Evolutionary conservation across 2,329 filamentous ascomycete genomes (phyloP).

Genomic region (Aspergillus latus): DNA sequence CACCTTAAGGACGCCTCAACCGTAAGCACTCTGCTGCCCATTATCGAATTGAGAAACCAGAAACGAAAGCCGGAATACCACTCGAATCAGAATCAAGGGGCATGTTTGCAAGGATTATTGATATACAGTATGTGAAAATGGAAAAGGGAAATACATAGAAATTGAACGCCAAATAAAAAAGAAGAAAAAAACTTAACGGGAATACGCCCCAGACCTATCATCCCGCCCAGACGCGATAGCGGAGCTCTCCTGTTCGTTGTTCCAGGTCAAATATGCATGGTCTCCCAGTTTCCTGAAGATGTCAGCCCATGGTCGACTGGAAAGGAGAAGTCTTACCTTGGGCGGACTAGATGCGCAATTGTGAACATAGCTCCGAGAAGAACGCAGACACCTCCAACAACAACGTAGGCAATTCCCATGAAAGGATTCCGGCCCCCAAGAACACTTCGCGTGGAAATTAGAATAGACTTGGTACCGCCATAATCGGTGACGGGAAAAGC

Average conservation of each 20-base stretch:
- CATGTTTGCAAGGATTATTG: conserved; percentile 7
- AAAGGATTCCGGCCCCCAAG: conserved; percentile 96
- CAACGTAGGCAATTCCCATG: conserved; percentile 92
- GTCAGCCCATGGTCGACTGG: not conserved
- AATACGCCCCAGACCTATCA: conserved; percentile 42
- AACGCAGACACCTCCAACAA: conserved; percentile 90
- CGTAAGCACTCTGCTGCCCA: conserved; percentile 10
- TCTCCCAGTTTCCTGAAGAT: conserved; percentile 82
- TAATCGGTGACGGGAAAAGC: conserved; percentile 79
- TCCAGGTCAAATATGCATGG: conserved; percentile 97
- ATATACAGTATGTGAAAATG: conserved; percentile 13
- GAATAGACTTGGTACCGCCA: conserved; percentile 82
- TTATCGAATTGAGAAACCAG: not conserved
- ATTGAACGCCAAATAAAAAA: not conserved
- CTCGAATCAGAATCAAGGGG: not conserved
- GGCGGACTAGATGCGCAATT: conserved; percentile 84
- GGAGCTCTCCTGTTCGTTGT: conserved; percentile 65
- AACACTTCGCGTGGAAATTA: conserved; percentile 85
- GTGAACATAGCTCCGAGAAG: conserved; percentile 86
- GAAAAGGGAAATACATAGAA: not conserved
- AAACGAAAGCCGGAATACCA: not conserved
- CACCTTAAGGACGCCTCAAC: conserved; percentile 14
- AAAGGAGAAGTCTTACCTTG: conserved; percentile 60
- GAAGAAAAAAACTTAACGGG: conserved; percentile 14
- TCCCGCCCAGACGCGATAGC: conserved; percentile 59